Conservation (phyloP, 805 yeast genomes). For the Helenozyma rhizophorensis region DNA sequence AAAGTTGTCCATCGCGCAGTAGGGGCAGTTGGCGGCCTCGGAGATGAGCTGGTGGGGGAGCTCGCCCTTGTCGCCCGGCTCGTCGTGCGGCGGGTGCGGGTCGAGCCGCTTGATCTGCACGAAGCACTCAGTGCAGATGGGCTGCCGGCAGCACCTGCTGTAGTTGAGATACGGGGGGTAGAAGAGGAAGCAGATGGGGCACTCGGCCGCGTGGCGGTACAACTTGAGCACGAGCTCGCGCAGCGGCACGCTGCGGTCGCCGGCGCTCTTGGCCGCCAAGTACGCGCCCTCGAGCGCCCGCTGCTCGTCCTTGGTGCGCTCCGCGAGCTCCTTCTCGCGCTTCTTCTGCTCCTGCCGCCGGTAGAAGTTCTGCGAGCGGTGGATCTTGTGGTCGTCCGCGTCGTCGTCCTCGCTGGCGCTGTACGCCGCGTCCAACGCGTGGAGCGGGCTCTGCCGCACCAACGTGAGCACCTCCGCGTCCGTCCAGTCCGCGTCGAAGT, state of each 20-base stretch:
- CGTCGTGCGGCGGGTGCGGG: slow-evolving; percentile 90
- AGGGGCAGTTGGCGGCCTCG: slow-evolving; percentile 90
- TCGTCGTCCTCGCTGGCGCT: slow-evolving; percentile 57
- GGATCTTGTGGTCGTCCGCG: slow-evolving; percentile 54
- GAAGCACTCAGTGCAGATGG: slow-evolving; percentile 94
- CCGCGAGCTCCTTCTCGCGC: slow-evolving; percentile 37
- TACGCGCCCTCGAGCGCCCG: slow-evolving; percentile 34
- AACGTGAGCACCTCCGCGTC: slow-evolving; percentile 56
- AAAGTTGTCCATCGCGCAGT: slow-evolving; percentile 82
- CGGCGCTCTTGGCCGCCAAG: slow-evolving; percentile 18
- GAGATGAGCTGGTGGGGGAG: slow-evolving; percentile 65
- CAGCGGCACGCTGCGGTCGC: slow-evolving; percentile 26
- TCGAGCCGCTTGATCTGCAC: slow-evolving; percentile 89
- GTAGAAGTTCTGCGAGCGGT: slow-evolving; percentile 42
- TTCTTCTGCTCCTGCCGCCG: slow-evolving; percentile 48
- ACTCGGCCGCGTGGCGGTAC: slow-evolving; percentile 70
- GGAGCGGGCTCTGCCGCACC: slow-evolving; percentile 50
- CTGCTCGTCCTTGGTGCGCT: slow-evolving; percentile 24
- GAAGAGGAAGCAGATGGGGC: slow-evolving; percentile 91
- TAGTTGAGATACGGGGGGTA: slow-evolving; percentile 75
- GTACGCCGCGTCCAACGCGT: slow-evolving; percentile 49
- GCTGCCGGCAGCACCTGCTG: slow-evolving; percentile 87
- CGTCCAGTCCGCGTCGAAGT: slow-evolving; percentile 67
- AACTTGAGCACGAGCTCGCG: slow-evolving; percentile 49
- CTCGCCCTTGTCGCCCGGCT: slow-evolving; percentile 28